Evolutionary conservation across 2,329 filamentous ascomycete genomes (phyloP), one percentile per base, ranked within the genome.

Genomic region (Colletotrichum filicis): DNA sequence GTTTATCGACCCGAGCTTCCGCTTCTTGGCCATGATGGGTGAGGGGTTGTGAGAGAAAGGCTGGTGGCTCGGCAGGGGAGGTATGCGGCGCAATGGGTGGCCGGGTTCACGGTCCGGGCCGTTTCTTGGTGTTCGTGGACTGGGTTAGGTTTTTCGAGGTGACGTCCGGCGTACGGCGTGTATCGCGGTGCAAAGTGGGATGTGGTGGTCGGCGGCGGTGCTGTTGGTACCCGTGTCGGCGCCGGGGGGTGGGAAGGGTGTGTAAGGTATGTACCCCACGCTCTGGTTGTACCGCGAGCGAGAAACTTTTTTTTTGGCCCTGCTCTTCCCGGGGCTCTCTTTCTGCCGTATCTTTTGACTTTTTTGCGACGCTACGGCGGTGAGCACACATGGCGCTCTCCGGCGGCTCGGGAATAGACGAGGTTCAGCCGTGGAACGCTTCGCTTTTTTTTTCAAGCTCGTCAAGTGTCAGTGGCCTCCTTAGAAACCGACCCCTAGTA

Each of bases 1-100:
- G 22, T 58, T 68, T 59, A 60, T 74, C 64, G 67, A 79, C 80
- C 71, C 76, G 67, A 84, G 80, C 81, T 87, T 87, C 75, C 84
- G 84, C 78, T 85, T 86, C 75, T 83, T 85, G 66, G 76, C 80
- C 83, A 84, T 85, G 22, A 16, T 9, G 49, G 28, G n/a, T 16
- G 30, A 35, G 32, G 32, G 32, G 32, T 12, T 35, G 32, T 35
- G 32, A 5, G 11, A 35, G 32, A 35, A 35, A 35, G 32, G 32
- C 32, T 63, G 35, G n/a, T 53, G 49, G 61, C 37, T 64, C 16
- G 46, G 42, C 32, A 32, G 26, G 4, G 30, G 30, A 6, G 9
- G n/a, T 37, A 22, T 22, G 53, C 55, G 9, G 62, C 7, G 35
- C 9, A 53, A 30, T 32, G 26, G 26, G 28, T 46, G 30, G 57